Evolutionary conservation across 345 rosid genomes (phyloP), one percentile per base, ranked within the genome.

Genomic region (Camelina laxa): DNA sequence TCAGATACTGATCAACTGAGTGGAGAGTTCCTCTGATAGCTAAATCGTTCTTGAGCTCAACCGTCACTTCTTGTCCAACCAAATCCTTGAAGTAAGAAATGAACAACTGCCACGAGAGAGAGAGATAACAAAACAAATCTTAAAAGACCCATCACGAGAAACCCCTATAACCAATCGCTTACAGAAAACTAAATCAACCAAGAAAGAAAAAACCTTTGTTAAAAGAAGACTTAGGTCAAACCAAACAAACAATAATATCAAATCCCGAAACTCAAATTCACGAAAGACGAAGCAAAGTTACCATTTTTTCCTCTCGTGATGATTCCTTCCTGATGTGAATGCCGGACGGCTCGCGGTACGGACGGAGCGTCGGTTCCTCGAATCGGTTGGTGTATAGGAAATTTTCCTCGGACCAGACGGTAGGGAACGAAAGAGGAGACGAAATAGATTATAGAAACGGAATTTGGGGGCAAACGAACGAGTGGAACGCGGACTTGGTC

Each of bases 51-150:
- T 96, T 96, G 65, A 96, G 77, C 88, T 96, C 99, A 73, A 96
- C 99, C 39, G 99, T 92, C 80, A 96, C 99, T 85, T 92, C 99
- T 79, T 95, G 88, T 33, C 98, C 99, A 55, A 96, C 99, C 86
- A 96, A 86, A 78, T 92, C 99, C 88, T 96, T 96, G 89, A 96
- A 96, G 82, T 96, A 96, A 36, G 98, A 96, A 78, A 96, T 92
- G 92, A 96, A 96, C 91, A 96, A 79, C 99, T 96, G 84, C 89
- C 5, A 58, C 30, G 17, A 71, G 5, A 27, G 30, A 24, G 63
- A 68, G 13, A 64, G 15, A n/a, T n/a, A 16, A 51, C 5, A 27
- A 27, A 27, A 27, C 30, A 56, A 7, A 33, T 33, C 7, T 19
- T 21, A 3, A 64, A 51, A 50, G 16, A 33, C 47, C 17, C 58